Percentiles rank a stretch among this genome's conserved stretches.
These are phyloP conservation scores for Dictyostelium citrinum DNA, from an alignment of 78 protist species.

Conservation along the genomic window DNA sequence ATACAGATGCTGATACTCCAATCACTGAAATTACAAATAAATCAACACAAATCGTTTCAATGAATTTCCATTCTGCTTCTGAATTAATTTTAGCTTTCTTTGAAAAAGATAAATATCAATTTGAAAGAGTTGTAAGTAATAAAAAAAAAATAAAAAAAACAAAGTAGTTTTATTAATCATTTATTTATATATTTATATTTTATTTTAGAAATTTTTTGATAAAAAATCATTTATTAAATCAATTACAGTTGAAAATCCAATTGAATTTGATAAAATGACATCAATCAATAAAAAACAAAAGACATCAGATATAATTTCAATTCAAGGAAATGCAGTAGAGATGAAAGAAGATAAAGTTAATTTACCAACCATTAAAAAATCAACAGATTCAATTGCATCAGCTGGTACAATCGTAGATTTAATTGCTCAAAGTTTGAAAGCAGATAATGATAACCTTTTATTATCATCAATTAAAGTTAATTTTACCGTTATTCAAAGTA, in stretches of 20 bases:
- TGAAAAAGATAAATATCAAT: background rate
- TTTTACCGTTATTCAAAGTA: slow-evolving; percentile 5
- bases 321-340: background rate
- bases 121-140: slow-evolving; percentile 8
- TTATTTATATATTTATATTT: background rate
- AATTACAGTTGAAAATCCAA: background rate
- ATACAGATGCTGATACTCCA: background rate
- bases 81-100: background rate
- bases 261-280: background rate
- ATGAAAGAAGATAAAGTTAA: background rate
- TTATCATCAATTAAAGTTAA: slow-evolving; percentile 6
- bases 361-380: background rate
- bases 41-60: background rate
- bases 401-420: slow-evolving; percentile 37
- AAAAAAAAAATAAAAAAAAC: background rate
- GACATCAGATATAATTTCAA: background rate
- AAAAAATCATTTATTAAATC: background rate
- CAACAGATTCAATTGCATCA: background rate
- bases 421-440: slow-evolving; percentile 8
- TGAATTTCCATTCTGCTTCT: background rate
- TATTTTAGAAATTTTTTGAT: slow-evolving; percentile 16
- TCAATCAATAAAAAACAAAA: background rate
- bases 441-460: background rate
- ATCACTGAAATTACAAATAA: background rate
- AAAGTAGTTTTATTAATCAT: background rate